phyloP scores from a whole-genome alignment of 768 basidiomycete genomes.

The Lentinula aciculospora region DNA sequence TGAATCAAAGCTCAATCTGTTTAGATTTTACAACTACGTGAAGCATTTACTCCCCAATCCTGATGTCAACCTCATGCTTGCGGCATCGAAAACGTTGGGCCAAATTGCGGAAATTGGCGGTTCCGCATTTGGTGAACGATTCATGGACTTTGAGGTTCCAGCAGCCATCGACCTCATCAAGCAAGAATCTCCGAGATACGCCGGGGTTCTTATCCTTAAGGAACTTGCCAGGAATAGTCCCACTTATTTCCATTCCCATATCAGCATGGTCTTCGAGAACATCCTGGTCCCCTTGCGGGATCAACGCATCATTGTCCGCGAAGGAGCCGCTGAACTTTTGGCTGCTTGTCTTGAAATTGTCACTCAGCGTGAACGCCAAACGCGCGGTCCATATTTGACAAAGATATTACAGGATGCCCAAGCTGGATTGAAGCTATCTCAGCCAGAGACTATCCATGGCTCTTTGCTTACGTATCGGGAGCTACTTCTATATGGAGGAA shows the following conservation, averaged over 20 bases:
- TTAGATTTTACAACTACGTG: constrained; percentile 89
- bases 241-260: constrained; percentile 82
- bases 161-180: constrained; percentile 77
- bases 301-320: constrained; percentile 82
- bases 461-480: constrained; percentile 89
- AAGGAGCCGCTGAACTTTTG: constrained; percentile 90
- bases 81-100: constrained; percentile 89
- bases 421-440: constrained; percentile 68
- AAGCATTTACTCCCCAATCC: constrained; percentile 87
- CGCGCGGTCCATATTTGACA: constrained; percentile 58
- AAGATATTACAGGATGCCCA: constrained; percentile 91
- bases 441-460: constrained; percentile 89
- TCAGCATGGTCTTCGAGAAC: constrained; percentile 85
- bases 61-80: constrained; percentile 91
- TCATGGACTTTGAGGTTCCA: constrained; percentile 87
- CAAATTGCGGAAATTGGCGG: constrained; percentile 83
- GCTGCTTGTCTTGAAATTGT: constrained; percentile 91
- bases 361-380: constrained; percentile 62
- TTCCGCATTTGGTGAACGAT: constrained; percentile 77
- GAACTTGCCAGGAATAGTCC: constrained; percentile 90
- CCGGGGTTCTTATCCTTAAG: constrained; percentile 90
- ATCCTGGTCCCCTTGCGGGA: constrained; percentile 90
- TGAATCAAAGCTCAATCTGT: constrained; percentile 75
- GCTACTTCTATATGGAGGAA: constrained; percentile 87
- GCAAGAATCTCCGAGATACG: constrained; percentile 82